Evolutionary conservation across 140 eudicot species (phyloP), one percentile per base, ranked within the genome.

Genomic region (Senecio squalidus): DNA sequence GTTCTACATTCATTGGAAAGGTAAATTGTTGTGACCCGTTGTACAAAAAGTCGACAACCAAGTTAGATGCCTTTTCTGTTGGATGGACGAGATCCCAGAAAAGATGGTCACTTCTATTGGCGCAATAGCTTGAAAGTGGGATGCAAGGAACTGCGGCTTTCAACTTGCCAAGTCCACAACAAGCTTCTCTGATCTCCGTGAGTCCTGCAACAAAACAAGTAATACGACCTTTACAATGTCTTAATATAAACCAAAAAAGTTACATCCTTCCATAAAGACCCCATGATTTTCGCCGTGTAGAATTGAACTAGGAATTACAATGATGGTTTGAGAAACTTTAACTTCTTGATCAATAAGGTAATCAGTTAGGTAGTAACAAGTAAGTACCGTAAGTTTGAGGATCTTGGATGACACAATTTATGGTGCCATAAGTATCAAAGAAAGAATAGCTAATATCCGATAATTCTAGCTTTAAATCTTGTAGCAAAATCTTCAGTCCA

Each of bases 11-110:
- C 10, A 73, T 38, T 0, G 93, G 93, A 39, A 24, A 24, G 4
- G 70, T 67, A 27, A 55, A 50, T n/a, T 63, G 7, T 9, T 15
- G 41, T 1, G 81, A 53, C 46, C 84, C 85, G 24, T 13, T 45
- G 52, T 66, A 80, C 13, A 75, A 26, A 5, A 7, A 60, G 18
- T 80, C 59, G 1, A 68, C 58, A 58, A 84, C 34, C 3, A 73
- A 4, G 30, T 64, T 62, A 26, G 71, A 73, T 48, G 80, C 68
- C 0, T 44, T 62, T 38, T 84, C 80, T 1, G 85, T 78, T 1
- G 89, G 94, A 68, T 84, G 94, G 25, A 31, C 63, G 5, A 52
- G 27, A 54, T 84, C 94, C 94, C 94, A 84, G 38, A 84, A 84
- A 43, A 84, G 53, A 67, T 84, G 68, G 16, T 60, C 67, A 9